A percentile compares a stretch with the other conserved stretches of the same genome.
Conservation (phyloP, 2,329 filamentous ascomycete species). For the Aureobasidium sp. region DNA sequence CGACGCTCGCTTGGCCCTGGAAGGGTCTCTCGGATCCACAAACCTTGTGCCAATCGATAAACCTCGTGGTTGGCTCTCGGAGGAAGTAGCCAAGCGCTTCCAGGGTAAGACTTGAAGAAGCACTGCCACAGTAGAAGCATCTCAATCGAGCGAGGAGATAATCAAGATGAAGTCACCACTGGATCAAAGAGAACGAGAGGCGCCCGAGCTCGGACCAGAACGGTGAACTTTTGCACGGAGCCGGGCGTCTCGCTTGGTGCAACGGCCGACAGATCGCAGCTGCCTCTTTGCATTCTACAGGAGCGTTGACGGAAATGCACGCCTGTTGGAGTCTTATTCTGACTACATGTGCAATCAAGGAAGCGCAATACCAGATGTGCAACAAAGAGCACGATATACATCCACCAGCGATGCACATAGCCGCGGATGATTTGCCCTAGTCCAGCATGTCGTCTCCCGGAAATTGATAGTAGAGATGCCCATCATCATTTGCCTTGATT, state of each 20-base stretch:
- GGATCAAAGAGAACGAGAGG: neutral
- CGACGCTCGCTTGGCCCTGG: neutral
- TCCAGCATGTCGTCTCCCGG: neutral
- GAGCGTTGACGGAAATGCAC: slow-evolving; percentile 2
- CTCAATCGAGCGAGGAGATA: neutral
- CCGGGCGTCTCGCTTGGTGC: slow-evolving; percentile 6
- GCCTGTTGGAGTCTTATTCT: slow-evolving; percentile 2
- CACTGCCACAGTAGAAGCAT: slow-evolving; percentile 1
- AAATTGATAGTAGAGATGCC: neutral
- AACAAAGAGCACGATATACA: too few species aligned
- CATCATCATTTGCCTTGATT: slow-evolving; percentile 7
- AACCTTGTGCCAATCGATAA: neutral
- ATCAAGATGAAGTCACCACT: slow-evolving; percentile 2
- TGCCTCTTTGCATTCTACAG: neutral
- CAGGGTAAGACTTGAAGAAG: neutral
- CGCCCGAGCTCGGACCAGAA: neutral
- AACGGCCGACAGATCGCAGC: neutral
- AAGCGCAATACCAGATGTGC: neutral
- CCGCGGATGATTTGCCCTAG: slow-evolving; percentile 7
- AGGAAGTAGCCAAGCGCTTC: neutral
- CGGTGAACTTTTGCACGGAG: neutral
- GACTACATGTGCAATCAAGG: neutral
- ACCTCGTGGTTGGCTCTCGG: neutral
- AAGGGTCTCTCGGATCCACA: neutral
- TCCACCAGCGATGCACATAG: neutral